Evolutionary conservation across 2,329 filamentous ascomycete genomes (phyloP).

Genomic region (Monosporascus cannonballus): DNA sequence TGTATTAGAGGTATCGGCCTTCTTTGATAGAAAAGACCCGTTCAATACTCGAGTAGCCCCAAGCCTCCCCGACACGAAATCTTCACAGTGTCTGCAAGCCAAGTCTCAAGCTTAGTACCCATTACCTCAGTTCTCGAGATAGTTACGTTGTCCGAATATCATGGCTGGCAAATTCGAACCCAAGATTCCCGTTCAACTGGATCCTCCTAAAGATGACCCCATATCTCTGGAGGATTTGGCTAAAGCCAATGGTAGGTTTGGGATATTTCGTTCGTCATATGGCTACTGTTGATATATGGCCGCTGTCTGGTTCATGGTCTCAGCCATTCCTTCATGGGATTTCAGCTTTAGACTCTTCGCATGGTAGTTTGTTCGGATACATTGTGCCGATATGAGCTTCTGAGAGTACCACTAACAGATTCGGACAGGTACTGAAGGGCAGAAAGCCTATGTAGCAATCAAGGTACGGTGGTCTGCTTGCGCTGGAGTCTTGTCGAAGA

Average conservation of each 20-base stretch:
- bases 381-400: background rate
- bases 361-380: no score
- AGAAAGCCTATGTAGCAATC: slow-evolving; percentile 63
- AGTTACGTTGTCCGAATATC: background rate
- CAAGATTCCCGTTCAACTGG: slow-evolving; percentile 67
- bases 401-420: slow-evolving; percentile 12
- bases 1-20: no score
- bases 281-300: background rate
- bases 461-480: slow-evolving; percentile 40
- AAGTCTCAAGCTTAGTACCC: background rate
- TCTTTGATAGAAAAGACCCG: no score
- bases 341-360: no score
- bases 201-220: slow-evolving; percentile 79
- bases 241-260: slow-evolving; percentile 69
- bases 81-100: background rate
- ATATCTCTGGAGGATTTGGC: slow-evolving; percentile 77
- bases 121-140: background rate
- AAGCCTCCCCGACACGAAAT: no score
- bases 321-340: no score
- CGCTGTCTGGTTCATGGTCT: background rate
- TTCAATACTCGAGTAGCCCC: no score
- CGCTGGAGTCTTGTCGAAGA: background rate
- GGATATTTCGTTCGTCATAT: background rate
- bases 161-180: slow-evolving; percentile 70
- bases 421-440: slow-evolving; percentile 54